A percentile compares a stretch with the other conserved stretches of the same genome.
Evolutionary conservation across 441 rosid genomes (phyloP).

Genomic region (Geranium incanum): DNA sequence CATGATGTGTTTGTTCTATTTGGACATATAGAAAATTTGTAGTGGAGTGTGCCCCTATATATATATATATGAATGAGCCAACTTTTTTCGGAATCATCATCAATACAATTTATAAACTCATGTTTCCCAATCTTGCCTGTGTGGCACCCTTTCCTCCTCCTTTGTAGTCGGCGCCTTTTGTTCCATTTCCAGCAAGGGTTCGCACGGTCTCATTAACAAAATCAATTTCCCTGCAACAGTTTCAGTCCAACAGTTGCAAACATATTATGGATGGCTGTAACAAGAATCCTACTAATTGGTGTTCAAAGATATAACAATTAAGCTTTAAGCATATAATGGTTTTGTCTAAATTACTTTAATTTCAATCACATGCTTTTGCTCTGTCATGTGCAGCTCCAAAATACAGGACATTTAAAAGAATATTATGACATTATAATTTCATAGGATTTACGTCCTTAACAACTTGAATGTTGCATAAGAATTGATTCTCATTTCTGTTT

Average conservation of each 20-base stretch:
- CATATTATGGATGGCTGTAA: slow-evolving; percentile 3
- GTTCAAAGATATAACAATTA: neutral
- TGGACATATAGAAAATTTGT: too few relatives aligned
- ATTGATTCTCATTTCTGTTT: too few relatives aligned
- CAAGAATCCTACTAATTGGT: slow-evolving; percentile 12
- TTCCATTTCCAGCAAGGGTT: slow-evolving; percentile 93
- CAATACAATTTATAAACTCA: slow-evolving; percentile 15
- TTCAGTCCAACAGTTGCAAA: slow-evolving; percentile 14
- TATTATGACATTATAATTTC: neutral
- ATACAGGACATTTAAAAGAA: neutral
- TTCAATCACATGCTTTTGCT: slow-evolving; percentile 2
- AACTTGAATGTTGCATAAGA: neutral
- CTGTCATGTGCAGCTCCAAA: neutral
- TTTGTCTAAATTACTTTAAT: neutral
- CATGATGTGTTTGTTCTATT: too few relatives aligned
- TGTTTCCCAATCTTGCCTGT: slow-evolving; percentile 47
- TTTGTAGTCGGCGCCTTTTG: slow-evolving; percentile 82
- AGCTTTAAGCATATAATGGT: neutral
- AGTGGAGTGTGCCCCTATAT: too few relatives aligned
- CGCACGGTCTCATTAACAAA: slow-evolving; percentile 70
- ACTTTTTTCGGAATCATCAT: slow-evolving; percentile 12
- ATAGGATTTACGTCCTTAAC: neutral
- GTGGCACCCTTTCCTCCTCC: slow-evolving; percentile 68
- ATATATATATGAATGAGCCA: neutral
- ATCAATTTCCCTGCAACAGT: slow-evolving; percentile 63